These are phyloP conservation scores for Candida chauliodis DNA, from an alignment of 805 yeast species.

Conservation along the genomic window DNA sequence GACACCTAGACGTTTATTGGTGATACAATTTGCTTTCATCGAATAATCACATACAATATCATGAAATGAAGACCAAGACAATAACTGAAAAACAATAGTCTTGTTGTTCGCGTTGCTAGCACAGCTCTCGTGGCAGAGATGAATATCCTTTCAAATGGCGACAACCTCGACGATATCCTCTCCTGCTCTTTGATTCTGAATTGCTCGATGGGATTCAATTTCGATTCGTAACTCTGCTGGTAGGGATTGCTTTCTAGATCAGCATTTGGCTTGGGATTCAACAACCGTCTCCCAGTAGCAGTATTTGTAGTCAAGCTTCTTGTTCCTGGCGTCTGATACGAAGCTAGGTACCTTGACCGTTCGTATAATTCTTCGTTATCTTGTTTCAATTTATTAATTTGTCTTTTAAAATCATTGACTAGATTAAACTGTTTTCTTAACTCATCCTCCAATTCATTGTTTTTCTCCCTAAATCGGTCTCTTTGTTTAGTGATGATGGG, in stretches of 20 bases:
- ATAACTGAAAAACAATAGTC: constrained; percentile 71
- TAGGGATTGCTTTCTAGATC: constrained; percentile 58
- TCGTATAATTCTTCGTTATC: constrained; percentile 83
- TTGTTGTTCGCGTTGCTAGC: constrained; percentile 67
- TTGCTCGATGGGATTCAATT: constrained; percentile 77
- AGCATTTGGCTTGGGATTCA: constrained; percentile 29
- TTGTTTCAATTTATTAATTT: constrained; percentile 57
- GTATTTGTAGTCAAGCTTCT: constrained; percentile 2
- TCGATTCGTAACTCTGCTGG: constrained; percentile 66
- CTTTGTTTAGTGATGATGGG: constrained; percentile 93
- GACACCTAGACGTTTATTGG: no score
- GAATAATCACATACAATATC: constrained; percentile 56
- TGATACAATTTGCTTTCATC: background rate
- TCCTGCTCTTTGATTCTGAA: constrained; percentile 77
- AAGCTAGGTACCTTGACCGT: constrained; percentile 63
- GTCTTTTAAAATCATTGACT: constrained; percentile 60
- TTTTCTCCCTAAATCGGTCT: constrained; percentile 84
- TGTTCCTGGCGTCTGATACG: constrained; percentile 28
- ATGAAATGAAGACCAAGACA: constrained; percentile 72
- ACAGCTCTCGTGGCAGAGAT: constrained; percentile 68
- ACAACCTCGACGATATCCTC: constrained; percentile 65
- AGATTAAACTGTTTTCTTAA: constrained; percentile 53
- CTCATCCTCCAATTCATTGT: constrained; percentile 81
- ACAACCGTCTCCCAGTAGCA: constrained; percentile 14
- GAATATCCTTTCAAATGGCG: constrained; percentile 77